Evolutionary conservation across 306 rosid genomes (phyloP).

Genomic region (Biancaea sappan): DNA sequence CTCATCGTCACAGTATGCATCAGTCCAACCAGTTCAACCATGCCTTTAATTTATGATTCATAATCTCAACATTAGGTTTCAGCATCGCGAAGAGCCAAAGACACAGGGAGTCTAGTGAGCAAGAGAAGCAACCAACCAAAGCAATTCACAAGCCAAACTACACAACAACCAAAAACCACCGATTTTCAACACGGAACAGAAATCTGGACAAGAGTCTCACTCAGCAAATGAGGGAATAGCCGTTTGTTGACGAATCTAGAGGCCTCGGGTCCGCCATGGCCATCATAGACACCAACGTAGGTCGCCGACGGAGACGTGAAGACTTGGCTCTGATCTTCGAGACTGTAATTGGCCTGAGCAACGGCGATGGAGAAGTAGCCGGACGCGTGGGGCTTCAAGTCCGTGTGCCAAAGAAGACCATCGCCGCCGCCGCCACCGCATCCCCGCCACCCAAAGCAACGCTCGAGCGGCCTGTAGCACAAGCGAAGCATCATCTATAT

Average conservation of each 20-base stretch:
- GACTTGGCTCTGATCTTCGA: constrained; percentile 81
- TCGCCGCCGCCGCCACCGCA: constrained; percentile 40
- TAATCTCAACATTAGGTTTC: not conserved
- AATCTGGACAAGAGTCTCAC: constrained; percentile 27
- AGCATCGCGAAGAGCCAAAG: not conserved
- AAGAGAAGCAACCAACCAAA: not conserved
- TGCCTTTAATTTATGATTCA: not conserved
- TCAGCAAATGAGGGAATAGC: constrained; percentile 55
- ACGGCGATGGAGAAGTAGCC: constrained; percentile 80
- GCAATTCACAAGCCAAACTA: not conserved
- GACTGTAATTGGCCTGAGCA: constrained; percentile 65
- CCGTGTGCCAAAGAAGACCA: constrained; percentile 65
- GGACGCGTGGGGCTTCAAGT: constrained; percentile 65
- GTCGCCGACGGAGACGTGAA: constrained; percentile 65
- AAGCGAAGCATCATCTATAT: constrained; percentile 44
- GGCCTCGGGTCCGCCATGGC: constrained; percentile 87
- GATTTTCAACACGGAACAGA: not conserved
- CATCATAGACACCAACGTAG: constrained; percentile 73
- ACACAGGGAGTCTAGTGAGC: not conserved
- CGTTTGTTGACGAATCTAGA: constrained; percentile 67
- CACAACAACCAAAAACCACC: not conserved
- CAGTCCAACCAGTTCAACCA: not conserved
- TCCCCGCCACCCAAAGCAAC: constrained; percentile 48
- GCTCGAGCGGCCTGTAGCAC: constrained; percentile 52
- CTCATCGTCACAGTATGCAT: not conserved